Base-by-base conservation (phyloP, 768 basidiomycete genomes). In the Lactarius hatsudake region DNA sequence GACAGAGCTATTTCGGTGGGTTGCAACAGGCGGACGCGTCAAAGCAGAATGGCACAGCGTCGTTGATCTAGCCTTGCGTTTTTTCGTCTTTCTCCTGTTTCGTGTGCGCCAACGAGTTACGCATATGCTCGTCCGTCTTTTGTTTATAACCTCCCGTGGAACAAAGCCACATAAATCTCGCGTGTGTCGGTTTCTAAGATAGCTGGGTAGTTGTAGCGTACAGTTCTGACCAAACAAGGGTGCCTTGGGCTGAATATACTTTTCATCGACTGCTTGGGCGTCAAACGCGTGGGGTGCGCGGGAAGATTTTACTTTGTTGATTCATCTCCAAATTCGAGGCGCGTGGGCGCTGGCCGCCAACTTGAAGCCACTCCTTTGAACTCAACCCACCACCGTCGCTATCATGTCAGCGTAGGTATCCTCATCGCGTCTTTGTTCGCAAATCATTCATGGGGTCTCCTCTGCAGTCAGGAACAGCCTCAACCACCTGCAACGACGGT, bases 41-140 rank as follows among this genome's bases (percentile, higher is more conserved):
- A 58, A 73, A 65, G 53, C 79, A 80, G 70, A 81, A 81, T 61
- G 77, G 77, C 26, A 77, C 78, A 12, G 75, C 80, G 10, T 84
- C 84, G 28, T 75, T 87, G 63, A 86, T 87, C 68, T 87, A 77
- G 75, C 64, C 42, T 53, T 71, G 6, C 4, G 23, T 20, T 3
- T 26, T n/a, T n/a, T 36, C 13, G 30, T 10, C 17, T 26, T 4
- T 7, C 30, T 56, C 15, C 7, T 5, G 17, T 13, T 60, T 60
- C 23, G 36, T 13, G 32, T 57, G 30, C 30, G 36, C 42, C 40
- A 28, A 3, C 28, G 45, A 40, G 32, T 36, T 32, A 8, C 28
- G 28, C 36, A 13, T 61, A 54, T 28, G 32, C 9, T 5, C n/a
- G 18, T 26, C 36, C 18, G 12, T 53, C n/a, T 53, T 34, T 36